Base-by-base conservation (phyloP, 371 early-diverging fungal genomes). In the Mortierella sp. region DNA sequence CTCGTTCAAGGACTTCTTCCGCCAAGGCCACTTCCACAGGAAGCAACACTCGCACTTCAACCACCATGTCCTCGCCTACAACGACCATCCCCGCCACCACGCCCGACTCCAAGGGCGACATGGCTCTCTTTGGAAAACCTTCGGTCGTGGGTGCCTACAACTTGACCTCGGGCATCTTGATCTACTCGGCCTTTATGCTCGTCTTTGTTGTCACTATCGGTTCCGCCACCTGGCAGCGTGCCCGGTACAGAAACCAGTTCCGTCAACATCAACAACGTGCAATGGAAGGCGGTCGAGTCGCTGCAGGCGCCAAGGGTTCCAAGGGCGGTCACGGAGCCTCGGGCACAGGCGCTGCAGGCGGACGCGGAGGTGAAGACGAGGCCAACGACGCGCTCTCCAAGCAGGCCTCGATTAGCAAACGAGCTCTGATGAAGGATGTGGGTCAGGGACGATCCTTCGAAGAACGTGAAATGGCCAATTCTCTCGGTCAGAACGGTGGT, bases 361-460 rank as follows among this genome's bases (percentile, higher is more conserved):
- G 3, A 3, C 37, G 37, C 9, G 62, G 53, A 4, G 67, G 62
- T 28, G 45, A 50, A 11, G 70, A 75, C 28, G 46, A 70, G 46
- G 66, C 69, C 37, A 70, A 75, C 25, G 75, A 70, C 14, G 75
- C 70, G 21, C 60, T 75, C 45, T 75, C 70, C 64, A 75, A 75
- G 56, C 75, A 75, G 37, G 75, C 75, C 14, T 75, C 75, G 15
- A 66, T 75, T 56, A 75, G 75, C 56, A 70, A 70, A 45, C 66
- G 75, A 16, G 70, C 75, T 19, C 59, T 75, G 59, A 66, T 70
- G 71, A 37, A 66, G 60, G 75, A 75, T 21, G 75, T 66, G 7
- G 75, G 75, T 21, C 74, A 44, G 7, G 76, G 64, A 16, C 71
- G 75, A 16, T 66, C 66, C 19, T 66, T 59, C 18, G 75, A 75